Evolutionary conservation across 129 eudicot species (phyloP).

Genomic region (Tagetes patula): DNA sequence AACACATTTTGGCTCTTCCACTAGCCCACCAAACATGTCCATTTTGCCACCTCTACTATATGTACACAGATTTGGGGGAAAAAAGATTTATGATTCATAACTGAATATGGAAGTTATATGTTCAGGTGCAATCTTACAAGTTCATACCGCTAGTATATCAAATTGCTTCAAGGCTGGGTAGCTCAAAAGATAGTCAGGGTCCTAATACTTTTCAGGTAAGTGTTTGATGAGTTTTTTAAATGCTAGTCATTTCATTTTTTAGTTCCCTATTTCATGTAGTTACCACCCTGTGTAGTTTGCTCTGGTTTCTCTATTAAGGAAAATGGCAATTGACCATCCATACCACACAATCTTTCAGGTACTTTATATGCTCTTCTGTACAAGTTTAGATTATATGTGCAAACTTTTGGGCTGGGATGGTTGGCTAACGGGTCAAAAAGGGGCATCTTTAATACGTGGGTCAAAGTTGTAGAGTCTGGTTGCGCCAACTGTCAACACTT

Average conservation of each 20-base stretch:
- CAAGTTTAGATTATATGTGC: slow-evolving; percentile 3
- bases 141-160: slow-evolving; percentile 92
- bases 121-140: slow-evolving; percentile 93
- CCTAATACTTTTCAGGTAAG: slow-evolving; percentile 85
- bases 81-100: not conserved
- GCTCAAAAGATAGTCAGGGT: slow-evolving; percentile 71
- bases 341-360: slow-evolving; percentile 97
- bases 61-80: not conserved
- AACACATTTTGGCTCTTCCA: not conserved
- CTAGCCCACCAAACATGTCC: not conserved
- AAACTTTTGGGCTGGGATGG: not conserved
- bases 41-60: not conserved
- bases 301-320: slow-evolving; percentile 86
- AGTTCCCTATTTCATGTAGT: not conserved
- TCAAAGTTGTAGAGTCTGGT: slow-evolving; percentile 1
- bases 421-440: not conserved
- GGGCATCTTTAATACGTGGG: not conserved
- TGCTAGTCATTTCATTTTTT: slow-evolving; percentile 14
- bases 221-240: not conserved
- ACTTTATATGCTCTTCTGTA: slow-evolving; percentile 16
- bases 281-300: slow-evolving; percentile 65
- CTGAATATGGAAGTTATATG: slow-evolving; percentile 7
- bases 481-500: not conserved
- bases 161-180: slow-evolving; percentile 94
- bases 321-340: slow-evolving; percentile 94